phyloP scores from a whole-genome alignment of 352 stramenopile species.

The Phytophthora podocarpi region DNA sequence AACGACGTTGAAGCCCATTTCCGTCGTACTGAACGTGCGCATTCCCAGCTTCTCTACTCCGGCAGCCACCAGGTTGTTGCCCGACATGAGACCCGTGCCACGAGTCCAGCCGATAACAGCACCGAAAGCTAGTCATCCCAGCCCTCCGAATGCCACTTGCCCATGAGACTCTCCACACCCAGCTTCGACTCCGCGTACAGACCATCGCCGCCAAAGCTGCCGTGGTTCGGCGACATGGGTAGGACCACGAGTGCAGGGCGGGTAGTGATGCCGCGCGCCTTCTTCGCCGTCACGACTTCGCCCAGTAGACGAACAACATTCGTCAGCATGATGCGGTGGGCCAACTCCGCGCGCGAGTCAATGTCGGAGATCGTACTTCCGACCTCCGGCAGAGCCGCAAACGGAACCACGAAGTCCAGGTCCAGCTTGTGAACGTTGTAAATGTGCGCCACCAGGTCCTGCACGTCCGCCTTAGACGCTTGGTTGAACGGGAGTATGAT shows the following conservation, averaged over 20 bases:
- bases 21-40: constrained; percentile 84
- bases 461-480: constrained; percentile 79
- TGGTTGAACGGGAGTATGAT: constrained; percentile 89
- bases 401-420: constrained; percentile 89
- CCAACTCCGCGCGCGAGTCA: constrained; percentile 75
- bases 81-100: constrained; percentile 85
- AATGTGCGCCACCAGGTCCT: constrained; percentile 75
- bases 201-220: constrained; percentile 85
- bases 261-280: constrained; percentile 66
- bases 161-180: constrained; percentile 84
- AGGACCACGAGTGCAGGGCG: constrained; percentile 80
- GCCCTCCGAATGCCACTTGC: constrained; percentile 87
- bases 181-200: constrained; percentile 92
- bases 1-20: constrained; percentile 91
- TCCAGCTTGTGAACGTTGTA: constrained; percentile 85
- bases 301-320: constrained; percentile 86
- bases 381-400: constrained; percentile 82
- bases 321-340: constrained; percentile 90
- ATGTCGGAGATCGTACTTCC: constrained; percentile 83
- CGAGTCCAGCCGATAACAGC: constrained; percentile 90
- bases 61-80: constrained; percentile 87
- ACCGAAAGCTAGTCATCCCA: constrained; percentile 88
- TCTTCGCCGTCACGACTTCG: constrained; percentile 79
- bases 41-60: constrained; percentile 83
- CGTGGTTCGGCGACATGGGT: constrained; percentile 87